These are phyloP conservation scores for Russula sp. DNA, from an alignment of 768 basidiomycete species.

Conservation along the genomic window DNA sequence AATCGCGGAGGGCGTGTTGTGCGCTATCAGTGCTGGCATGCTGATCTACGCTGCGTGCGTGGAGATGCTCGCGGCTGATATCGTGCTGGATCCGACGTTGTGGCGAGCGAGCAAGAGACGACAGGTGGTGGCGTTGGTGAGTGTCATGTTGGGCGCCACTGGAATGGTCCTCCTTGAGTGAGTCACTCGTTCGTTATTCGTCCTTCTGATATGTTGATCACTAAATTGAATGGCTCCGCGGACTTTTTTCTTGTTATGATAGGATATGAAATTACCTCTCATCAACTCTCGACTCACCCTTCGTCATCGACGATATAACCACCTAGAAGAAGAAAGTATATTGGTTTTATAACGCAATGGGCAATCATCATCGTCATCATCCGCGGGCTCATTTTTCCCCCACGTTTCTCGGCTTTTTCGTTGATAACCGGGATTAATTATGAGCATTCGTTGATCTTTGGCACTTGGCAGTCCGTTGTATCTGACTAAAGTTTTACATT, in stretches of 20 bases:
- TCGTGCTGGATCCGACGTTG: constrained; percentile 66
- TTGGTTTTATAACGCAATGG: background rate
- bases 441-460: background rate
- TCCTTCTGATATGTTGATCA: background rate
- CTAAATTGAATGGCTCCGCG: background rate
- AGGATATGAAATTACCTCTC: background rate
- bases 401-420: background rate
- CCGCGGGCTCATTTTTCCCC: background rate
- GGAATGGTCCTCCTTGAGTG: constrained; percentile 63
- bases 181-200: constrained; percentile 3
- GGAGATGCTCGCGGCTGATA: constrained; percentile 85
- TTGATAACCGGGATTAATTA: background rate
- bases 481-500: background rate
- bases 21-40: constrained; percentile 80
- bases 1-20: constrained; percentile 70
- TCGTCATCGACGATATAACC: background rate
- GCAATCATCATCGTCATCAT: background rate
- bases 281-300: background rate
- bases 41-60: constrained; percentile 80
- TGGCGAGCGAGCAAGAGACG: constrained; percentile 41
- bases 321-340: background rate
- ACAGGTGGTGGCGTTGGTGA: constrained; percentile 56
- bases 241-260: background rate
- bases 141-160: constrained; percentile 57
- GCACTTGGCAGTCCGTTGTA: background rate